Conservation (phyloP, 176 grass and related monocot species). For the Tillandsia fasciculata region DNA sequence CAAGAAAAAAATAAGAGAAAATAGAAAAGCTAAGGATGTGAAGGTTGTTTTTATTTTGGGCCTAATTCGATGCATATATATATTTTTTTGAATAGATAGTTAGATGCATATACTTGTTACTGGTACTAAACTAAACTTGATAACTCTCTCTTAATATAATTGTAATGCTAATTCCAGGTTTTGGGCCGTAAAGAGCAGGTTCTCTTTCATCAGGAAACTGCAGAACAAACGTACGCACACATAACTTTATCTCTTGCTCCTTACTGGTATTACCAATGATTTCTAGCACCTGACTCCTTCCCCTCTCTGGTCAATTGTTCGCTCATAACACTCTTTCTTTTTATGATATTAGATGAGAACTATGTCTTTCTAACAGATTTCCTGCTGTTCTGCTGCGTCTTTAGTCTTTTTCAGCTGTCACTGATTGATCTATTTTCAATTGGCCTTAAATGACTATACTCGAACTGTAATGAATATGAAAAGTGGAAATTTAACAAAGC, state of each 20-base stretch:
- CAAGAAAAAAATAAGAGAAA: conserved; percentile 79
- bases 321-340: too few relatives aligned
- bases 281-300: neutral
- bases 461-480: too few relatives aligned
- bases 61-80: conserved; percentile 1
- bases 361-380: too few relatives aligned
- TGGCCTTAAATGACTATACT: too few relatives aligned
- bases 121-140: neutral
- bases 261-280: conserved; percentile 5
- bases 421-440: too few relatives aligned
- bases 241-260: conserved; percentile 11
- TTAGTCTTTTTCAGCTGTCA: too few relatives aligned
- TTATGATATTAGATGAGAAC: too few relatives aligned
- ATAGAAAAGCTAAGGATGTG: conserved; percentile 50
- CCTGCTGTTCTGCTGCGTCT: too few relatives aligned
- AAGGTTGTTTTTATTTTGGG: conserved; percentile 42
- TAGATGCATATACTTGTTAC: neutral
- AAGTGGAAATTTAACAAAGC: too few relatives aligned
- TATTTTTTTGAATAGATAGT: neutral
- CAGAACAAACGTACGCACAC: conserved; percentile 57
- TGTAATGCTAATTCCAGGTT: conserved; percentile 40
- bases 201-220: conserved; percentile 46
- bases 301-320: neutral
- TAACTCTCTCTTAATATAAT: conserved; percentile 10
- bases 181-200: conserved; percentile 38